Conservation (phyloP, 2,329 filamentous ascomycete genomes). For the Penicillium olsonii region DNA sequence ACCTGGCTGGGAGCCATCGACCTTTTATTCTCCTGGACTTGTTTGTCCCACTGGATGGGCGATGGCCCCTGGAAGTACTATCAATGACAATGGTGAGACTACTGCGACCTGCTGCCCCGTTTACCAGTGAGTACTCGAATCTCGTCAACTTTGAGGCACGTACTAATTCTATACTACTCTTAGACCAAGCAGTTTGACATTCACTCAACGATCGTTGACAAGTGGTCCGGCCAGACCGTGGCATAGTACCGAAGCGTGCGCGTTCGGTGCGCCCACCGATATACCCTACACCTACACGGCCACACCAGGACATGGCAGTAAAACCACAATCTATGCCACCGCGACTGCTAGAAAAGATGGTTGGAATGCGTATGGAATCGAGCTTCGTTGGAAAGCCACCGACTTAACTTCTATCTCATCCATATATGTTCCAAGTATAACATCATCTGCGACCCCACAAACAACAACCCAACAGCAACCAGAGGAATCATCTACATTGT, state of each 20-base stretch:
- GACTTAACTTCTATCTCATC: neutral
- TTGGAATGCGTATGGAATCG: neutral
- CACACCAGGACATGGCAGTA: neutral
- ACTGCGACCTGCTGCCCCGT: conserved; percentile 1
- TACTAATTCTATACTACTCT: too few species aligned
- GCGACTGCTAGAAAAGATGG: neutral
- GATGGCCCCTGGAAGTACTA: neutral
- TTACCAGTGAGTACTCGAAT: neutral
- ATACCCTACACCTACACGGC: neutral
- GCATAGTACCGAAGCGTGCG: neutral
- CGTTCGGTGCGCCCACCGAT: neutral
- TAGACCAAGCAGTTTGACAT: conserved; percentile 2
- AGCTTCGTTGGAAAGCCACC: neutral
- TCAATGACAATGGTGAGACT: neutral
- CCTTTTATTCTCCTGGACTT: neutral
- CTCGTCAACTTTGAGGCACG: too few species aligned
- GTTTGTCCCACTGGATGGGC: neutral
- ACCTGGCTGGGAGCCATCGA: neutral
- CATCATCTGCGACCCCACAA: neutral
- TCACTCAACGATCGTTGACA: neutral
- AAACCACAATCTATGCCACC: too few species aligned
- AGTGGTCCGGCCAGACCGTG: neutral
- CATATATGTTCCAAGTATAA: neutral
- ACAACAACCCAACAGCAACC: neutral
- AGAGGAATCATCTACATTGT: neutral